Conservation (phyloP, 2,329 filamentous ascomycete species). For the Macrophomina tecta region DNA sequence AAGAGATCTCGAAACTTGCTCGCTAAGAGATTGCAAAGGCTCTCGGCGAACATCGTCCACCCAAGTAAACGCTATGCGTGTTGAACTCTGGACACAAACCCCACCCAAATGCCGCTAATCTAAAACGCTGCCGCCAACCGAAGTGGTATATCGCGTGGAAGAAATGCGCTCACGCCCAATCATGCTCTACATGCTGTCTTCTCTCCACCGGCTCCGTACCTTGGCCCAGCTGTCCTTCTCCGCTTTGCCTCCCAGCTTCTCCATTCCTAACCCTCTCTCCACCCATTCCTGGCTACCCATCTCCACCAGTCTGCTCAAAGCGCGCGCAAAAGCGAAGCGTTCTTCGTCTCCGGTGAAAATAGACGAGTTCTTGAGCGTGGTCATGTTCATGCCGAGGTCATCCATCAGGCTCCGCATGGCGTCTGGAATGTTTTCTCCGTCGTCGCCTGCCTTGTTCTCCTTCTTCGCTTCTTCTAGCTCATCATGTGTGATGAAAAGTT, state of each 20-base stretch:
- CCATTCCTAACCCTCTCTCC: constrained; percentile 73
- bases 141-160: constrained; percentile 16
- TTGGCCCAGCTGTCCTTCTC: constrained; percentile 71
- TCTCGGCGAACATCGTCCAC: background rate
- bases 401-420: constrained; percentile 84
- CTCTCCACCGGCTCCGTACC: constrained; percentile 70
- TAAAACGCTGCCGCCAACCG: constrained; percentile 20
- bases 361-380: constrained; percentile 80
- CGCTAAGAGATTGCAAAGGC: constrained; percentile 13
- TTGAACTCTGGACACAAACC: background rate
- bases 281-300: constrained; percentile 98
- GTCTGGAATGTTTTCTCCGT: constrained; percentile 64
- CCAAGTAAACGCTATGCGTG: constrained; percentile 15
- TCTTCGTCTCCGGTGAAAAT: constrained; percentile 96
- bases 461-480: constrained; percentile 52
- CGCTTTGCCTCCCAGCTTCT: constrained; percentile 67
- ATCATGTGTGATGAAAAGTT: constrained; percentile 41
- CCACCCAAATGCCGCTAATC: constrained; percentile 18
- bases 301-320: constrained; percentile 81
- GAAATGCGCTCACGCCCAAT: constrained; percentile 10
- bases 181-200: constrained; percentile 27
- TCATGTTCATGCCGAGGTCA: constrained; percentile 83
- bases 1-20: background rate
- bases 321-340: constrained; percentile 91
- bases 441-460: constrained; percentile 43